Base-by-base conservation (phyloP, 78 protist species). In the Dictyostelium discoideum region DNA sequence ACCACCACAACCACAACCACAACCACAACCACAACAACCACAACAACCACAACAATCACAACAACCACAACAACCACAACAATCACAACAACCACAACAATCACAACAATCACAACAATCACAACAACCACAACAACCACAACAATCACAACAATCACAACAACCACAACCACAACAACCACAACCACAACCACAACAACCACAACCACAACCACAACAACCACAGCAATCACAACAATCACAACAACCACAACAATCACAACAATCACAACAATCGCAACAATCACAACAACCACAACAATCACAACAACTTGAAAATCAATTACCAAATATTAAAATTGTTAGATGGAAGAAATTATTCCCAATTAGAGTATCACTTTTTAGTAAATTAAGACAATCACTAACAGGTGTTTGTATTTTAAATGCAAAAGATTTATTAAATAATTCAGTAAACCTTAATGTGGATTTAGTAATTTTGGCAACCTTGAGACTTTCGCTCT, bases 281-380 rank as follows among this genome's bases (percentile, higher is more conserved):
- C 76, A 65, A 57, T 50, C 5, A 73, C 13, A 72, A 26, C 32
- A 72, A 14, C 4, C 2, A 8, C 16, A 20, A 76, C 50, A 40
- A 39, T 2, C 2, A 74, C 48, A 4, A 29, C 50, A 29, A 76
- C 8, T 2, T 10, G 40, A 39, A 77, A 3, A 14, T 0, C 84
- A 76, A 18, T 10, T 22, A 54, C 77, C 24, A 76, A 32, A 18
- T 29, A 24, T 26, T 20, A 50, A 50, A 40, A 18, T 42, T 14
- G 29, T 10, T 26, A 50, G 48, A 44, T 80, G 74, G 79, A 87
- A 80, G 40, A 87, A 87, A 77, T 42, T 87, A 60, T 87, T 87
- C 20, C 54, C 81, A 40, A 10, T 18, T 65, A 63, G 65, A 44
- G 32, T 39, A 20, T 16, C 79, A 5, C 16, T 87, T n/a, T 85